Percentiles rank a stretch among this genome's conserved stretches.
Conservation (phyloP, 768 basidiomycete genomes). For the Pleurotus eryngii region DNA sequence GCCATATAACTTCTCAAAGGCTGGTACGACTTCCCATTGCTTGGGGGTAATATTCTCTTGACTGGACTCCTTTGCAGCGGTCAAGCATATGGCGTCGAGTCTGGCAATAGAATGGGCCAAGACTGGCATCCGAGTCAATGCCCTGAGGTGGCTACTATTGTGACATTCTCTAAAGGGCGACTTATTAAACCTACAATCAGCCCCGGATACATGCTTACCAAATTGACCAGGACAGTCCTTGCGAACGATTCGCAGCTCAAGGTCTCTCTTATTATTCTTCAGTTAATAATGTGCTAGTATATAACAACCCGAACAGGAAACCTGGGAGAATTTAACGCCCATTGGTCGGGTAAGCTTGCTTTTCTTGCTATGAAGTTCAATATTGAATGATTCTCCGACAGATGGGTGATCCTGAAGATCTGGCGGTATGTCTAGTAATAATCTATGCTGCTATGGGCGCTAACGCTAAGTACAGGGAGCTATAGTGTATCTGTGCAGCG, state of each 20-base stretch:
- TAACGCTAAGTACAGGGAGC: constrained; percentile 55
- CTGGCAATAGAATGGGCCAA: constrained; percentile 97
- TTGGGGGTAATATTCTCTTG: not conserved
- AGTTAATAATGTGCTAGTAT: not conserved
- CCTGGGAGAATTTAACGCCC: constrained; percentile 82
- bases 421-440: constrained; percentile 52
- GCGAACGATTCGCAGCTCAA: constrained; percentile 72
- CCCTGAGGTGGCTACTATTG: constrained; percentile 48
- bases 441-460: not conserved
- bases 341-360: constrained; percentile 67
- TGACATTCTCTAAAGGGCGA: not conserved
- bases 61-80: constrained; percentile 42
- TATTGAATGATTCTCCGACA: constrained; percentile 21
- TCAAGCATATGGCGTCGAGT: constrained; percentile 90
- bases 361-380: constrained; percentile 10
- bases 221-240: constrained; percentile 81
- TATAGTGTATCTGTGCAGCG: constrained; percentile 85
- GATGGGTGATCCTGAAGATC: constrained; percentile 93
- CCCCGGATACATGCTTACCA: constrained; percentile 94
- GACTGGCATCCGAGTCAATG: constrained; percentile 82
- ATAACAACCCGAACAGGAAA: constrained; percentile 45
- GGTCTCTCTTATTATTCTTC: constrained; percentile 32
- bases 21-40: constrained; percentile 42
- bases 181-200: constrained; percentile 31
- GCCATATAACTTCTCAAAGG: constrained; percentile 95